Evolutionary conservation across 2,329 filamentous ascomycete genomes (phyloP).

Genomic region (Ophiostoma sp.): DNA sequence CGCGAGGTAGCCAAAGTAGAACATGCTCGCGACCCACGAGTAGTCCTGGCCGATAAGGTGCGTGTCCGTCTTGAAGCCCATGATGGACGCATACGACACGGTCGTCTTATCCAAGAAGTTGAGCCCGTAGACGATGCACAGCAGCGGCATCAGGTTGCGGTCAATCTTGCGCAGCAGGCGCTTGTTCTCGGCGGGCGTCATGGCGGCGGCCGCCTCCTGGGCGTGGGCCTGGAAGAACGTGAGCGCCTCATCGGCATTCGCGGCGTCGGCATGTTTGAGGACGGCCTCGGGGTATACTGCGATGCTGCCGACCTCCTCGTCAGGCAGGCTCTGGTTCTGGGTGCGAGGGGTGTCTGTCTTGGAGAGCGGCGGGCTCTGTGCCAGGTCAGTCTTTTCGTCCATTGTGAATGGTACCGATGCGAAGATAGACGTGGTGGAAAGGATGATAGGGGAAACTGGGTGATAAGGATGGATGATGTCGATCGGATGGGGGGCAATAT

Average conservation of each 20-base stretch:
- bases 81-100: conserved; percentile 46
- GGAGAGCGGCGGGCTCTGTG: not conserved
- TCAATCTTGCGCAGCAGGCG: conserved; percentile 43
- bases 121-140: conserved; percentile 54
- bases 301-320: conserved; percentile 15
- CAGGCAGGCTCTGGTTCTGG: not conserved
- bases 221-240: conserved; percentile 36
- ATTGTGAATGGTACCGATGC: not conserved
- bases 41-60: conserved; percentile 41
- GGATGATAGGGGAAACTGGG: not conserved
- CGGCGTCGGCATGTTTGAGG: conserved; percentile 35
- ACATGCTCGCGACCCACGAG: conserved; percentile 48
- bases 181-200: conserved; percentile 39
- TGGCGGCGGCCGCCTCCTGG: conserved; percentile 33
- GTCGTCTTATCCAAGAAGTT: conserved; percentile 49
- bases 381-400: conserved; percentile 1
- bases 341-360: not conserved
- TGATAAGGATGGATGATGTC: too few species aligned
- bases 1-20: conserved; percentile 45
- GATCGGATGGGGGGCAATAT: too few species aligned
- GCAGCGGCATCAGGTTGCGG: conserved; percentile 43
- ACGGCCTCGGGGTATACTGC: not conserved
- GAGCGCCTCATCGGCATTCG: conserved; percentile 42
- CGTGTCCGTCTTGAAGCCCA: conserved; percentile 47
- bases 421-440: not conserved